Conservation (phyloP, 345 rosid genomes). For the Acer negundo region DNA sequence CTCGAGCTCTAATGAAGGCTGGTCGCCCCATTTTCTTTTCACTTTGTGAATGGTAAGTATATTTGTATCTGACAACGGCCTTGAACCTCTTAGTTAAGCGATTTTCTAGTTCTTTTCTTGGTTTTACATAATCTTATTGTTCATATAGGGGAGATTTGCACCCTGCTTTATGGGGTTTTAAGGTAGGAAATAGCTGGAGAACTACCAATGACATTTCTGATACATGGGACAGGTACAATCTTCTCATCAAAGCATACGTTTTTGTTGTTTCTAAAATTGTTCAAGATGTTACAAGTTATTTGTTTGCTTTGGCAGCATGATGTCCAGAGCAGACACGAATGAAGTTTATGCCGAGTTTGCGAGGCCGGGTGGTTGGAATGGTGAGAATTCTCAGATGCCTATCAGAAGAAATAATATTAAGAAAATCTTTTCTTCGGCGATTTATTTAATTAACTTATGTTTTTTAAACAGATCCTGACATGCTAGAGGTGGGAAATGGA, state of each 20-base stretch:
- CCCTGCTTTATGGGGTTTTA: conserved; percentile 86
- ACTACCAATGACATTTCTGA: conserved; percentile 81
- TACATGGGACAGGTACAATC: conserved; percentile 63
- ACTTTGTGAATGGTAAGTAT: conserved; percentile 78
- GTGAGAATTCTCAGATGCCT: conserved; percentile 31
- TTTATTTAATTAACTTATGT: background rate
- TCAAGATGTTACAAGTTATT: background rate
- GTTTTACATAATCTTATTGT: background rate
- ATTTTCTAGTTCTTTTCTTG: background rate
- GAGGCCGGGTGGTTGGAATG: conserved; percentile 97
- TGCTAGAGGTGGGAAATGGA: conserved; percentile 99
- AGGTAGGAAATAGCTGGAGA: conserved; percentile 93
- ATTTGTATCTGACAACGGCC: background rate
- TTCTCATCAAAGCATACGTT: background rate
- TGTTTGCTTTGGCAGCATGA: conserved; percentile 55
- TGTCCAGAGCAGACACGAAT: conserved; percentile 68
- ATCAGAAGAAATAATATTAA: background rate
- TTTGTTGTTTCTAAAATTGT: background rate
- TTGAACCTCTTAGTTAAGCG: background rate
- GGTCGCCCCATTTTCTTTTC: conserved; percentile 83
- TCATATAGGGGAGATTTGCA: conserved; percentile 77
- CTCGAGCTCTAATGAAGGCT: conserved; percentile 71
- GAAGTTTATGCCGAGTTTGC: conserved; percentile 81
- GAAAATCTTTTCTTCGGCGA: background rate
- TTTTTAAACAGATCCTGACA: conserved; percentile 75